Conservation (phyloP, 2,329 filamentous ascomycete genomes). For the Stachybotrys chartarum region DNA sequence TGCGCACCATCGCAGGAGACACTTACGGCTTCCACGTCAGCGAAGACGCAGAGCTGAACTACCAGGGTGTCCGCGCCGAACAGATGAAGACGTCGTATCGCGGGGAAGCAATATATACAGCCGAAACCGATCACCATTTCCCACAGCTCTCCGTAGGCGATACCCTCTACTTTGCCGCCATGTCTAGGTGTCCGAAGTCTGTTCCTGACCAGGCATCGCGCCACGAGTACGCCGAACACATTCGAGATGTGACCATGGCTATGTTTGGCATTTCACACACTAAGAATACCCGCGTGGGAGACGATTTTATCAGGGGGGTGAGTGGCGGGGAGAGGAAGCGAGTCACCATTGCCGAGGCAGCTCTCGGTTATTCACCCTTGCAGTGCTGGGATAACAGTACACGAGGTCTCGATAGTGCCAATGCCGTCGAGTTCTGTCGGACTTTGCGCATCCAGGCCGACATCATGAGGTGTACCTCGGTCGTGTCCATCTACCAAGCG, state of each 20-base stretch:
- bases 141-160: conserved; percentile 41
- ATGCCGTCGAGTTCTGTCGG: conserved; percentile 40
- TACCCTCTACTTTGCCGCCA: conserved; percentile 53
- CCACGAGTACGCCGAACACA: conserved; percentile 35
- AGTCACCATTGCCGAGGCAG: conserved; percentile 23
- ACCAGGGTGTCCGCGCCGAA: conserved; percentile 50
- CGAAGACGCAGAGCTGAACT: conserved; percentile 52
- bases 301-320: conserved; percentile 39
- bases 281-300: conserved; percentile 44
- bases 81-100: conserved; percentile 46
- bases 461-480: conserved; percentile 4
- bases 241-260: conserved; percentile 47
- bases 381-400: conserved; percentile 38
- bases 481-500: conserved; percentile 50
- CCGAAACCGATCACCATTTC: conserved; percentile 43
- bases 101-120: conserved; percentile 62
- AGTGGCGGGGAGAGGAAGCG: conserved; percentile 41
- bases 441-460: conserved; percentile 11
- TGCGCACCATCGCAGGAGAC: conserved; percentile 48
- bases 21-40: conserved; percentile 55
- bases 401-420: conserved; percentile 43
- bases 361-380: conserved; percentile 14
- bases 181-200: conserved; percentile 39
- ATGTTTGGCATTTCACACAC: conserved; percentile 49
- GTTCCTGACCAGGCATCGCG: conserved; percentile 35